Evolutionary conservation across 208 protist genomes (phyloP), one percentile per base, ranked within the genome.

Genomic region (Trypanosoma melophagium): DNA sequence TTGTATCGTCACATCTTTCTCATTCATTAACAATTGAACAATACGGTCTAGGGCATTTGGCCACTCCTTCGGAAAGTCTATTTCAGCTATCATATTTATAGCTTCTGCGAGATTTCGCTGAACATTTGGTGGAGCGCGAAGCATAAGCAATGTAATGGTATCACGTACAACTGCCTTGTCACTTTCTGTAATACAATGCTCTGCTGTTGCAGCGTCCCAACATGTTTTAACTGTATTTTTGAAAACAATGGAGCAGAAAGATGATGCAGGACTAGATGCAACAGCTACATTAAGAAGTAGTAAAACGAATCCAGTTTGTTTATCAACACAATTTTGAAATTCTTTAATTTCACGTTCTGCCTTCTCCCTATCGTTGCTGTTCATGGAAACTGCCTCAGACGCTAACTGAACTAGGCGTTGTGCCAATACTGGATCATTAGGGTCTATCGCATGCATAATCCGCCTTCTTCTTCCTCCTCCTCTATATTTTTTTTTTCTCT

Each of bases 11-110:
- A 84, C 80, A 49, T 60, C 45, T 13, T 62, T 62, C 16, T 75
- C 66, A 49, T 50, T 71, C 28, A 66, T 44, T 17, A 93, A 67
- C 19, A 79, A 71, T 25, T 86, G 61, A 5, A 79, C 63, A 53
- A 98, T 85, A 19, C 92, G 57, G 3, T 76, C 55, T 40, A 99
- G 67, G 5, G 97, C 81, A 60, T 83, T 68, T 5, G 85, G 77
- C 96, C 97, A 99, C 25, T 58, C 28, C 2, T 63, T 55, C 16
- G 97, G 97, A 62, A 99, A 99, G 75, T 99, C 97, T 17, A 81
- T 60, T 35, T 89, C 63, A 10, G 89, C 84, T 56, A 98, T 98
- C 31, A 97, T 72, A 40, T 86, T 67, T 49, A 98, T 83, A 25
- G 94, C 79, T 60, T 96, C 96, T 0, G 87, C 81, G n/a, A 98